Base-by-base conservation (phyloP, 768 basidiomycete genomes). In the Amanita pseudoporphyria region DNA sequence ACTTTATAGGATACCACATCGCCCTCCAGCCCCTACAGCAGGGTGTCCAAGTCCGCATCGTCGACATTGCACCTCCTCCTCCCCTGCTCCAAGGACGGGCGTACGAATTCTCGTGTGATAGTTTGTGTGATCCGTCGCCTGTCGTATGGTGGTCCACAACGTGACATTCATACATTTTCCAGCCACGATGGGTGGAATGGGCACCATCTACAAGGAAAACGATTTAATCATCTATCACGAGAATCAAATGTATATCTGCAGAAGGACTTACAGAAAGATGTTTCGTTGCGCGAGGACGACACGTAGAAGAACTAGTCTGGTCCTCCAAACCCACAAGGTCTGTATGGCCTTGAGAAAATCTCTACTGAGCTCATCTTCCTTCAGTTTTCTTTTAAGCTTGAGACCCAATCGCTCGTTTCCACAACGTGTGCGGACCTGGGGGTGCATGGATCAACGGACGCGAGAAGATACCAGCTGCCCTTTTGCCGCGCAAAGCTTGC, bases 131-230 rank as follows among this genome's bases (percentile, higher is more conserved):
- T 33, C 57, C 55, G 52, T 60, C 10, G 62, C 72, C 43, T 76
- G 71, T 54, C 49, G 62, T 12, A 60, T 56, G 2, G 70, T 57
- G 1, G 64, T 76, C 6, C 58, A 55, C n/a, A 72, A 64, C 24
- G 65, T 76, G 0, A 38, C 52, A 35, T 43, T 82, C 21, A 62
- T 79, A 16, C 79, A 82, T 57, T 74, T 81, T 53, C 77, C 80
- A 9, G 79, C 79, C 1, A 74, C 67, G 18, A 80, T 79, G 79
- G 79, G 78, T 3, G 80, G 80, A 0, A 82, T 82, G 81, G 80
- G 80, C 1, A 70, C 71, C 0, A 82, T 81, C 40, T 78, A 81
- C 53, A 56, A 62, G 3, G 62, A 56, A 0, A 81, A 81, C 56
- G 73, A 77, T 42, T 62, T 70, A 37, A 51, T 52, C 14, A 76